phyloP scores from a whole-genome alignment of 495 filamentous ascomycete genomes.

The Trypethelium eluteriae region DNA sequence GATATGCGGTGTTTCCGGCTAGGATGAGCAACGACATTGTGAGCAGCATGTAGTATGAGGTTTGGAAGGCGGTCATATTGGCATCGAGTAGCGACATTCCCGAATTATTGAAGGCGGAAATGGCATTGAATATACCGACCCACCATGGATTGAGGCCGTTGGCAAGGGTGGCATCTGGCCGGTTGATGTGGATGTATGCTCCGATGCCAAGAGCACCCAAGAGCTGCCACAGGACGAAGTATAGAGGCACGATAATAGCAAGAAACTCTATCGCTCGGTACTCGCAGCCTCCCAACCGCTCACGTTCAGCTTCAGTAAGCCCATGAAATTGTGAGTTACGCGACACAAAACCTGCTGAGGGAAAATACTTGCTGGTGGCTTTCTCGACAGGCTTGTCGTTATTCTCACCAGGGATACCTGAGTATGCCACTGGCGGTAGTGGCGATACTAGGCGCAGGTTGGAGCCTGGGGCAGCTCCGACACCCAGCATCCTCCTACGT shows the following conservation, averaged over 20 bases:
- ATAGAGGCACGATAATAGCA: conserved; percentile 61
- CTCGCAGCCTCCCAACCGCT: conserved; percentile 69
- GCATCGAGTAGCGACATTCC: conserved; percentile 79
- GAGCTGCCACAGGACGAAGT: conserved; percentile 64
- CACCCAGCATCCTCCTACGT: conserved; percentile 44
- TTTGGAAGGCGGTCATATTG: conserved; percentile 67
- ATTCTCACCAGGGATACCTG: not conserved
- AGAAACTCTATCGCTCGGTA: conserved; percentile 71
- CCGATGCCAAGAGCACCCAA: conserved; percentile 66
- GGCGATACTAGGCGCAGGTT: conserved; percentile 11
- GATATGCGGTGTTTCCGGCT: conserved; percentile 75
- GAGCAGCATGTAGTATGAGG: conserved; percentile 60
- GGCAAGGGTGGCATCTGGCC: conserved; percentile 46
- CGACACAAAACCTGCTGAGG: conserved; percentile 42
- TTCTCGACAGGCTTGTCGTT: not conserved
- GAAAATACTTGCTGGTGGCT: conserved; percentile 15
- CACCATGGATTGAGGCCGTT: conserved; percentile 71
- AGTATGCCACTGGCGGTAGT: not conserved
- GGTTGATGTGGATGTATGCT: conserved; percentile 58
- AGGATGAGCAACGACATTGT: conserved; percentile 72
- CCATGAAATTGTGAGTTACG: conserved; percentile 69
- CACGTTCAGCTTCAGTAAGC: conserved; percentile 59
- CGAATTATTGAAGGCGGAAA: conserved; percentile 78
- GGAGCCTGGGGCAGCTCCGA: conserved; percentile 45
- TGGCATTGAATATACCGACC: conserved; percentile 61